Percentiles rank a stretch among this genome's conserved stretches.
Conservation (phyloP, 2,329 filamentous ascomycete species). For the Amylocarpus encephaloides region DNA sequence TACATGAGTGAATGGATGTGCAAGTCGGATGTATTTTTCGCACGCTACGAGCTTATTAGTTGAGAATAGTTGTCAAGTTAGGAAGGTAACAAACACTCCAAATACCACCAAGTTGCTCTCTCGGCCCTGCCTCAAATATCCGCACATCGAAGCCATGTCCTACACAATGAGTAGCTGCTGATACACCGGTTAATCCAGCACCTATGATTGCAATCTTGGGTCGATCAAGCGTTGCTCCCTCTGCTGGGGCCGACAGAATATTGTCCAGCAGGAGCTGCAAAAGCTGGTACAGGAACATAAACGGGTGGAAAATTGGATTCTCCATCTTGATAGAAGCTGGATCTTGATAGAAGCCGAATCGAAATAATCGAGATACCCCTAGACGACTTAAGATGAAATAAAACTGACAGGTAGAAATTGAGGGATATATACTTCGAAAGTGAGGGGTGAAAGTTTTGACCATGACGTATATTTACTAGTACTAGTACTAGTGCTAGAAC, state of each 20-base stretch:
- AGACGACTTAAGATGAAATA: no score
- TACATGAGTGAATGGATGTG: conserved; percentile 87
- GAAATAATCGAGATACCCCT: neutral
- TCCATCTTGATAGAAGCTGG: conserved; percentile 15
- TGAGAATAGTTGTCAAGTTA: neutral
- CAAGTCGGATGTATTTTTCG: conserved; percentile 75
- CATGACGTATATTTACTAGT: no score
- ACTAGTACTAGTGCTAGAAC: no score
- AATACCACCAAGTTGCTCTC: conserved; percentile 67
- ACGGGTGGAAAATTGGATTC: conserved; percentile 43
- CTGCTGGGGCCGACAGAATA: conserved; percentile 63
- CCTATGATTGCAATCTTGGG: conserved; percentile 66
- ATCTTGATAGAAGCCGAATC: conserved; percentile 10
- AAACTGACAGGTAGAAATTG: no score
- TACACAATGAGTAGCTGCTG: conserved; percentile 73
- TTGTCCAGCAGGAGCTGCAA: conserved; percentile 58
- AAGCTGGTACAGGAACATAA: conserved; percentile 58
- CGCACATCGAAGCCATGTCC: conserved; percentile 79
- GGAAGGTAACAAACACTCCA: conserved; percentile 56
- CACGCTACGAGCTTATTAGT: conserved; percentile 43
- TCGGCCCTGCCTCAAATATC: conserved; percentile 67
- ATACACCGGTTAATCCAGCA: conserved; percentile 67
- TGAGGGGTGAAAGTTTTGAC: no score
- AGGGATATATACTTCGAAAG: no score
- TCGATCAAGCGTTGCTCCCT: conserved; percentile 47